Conservation (phyloP, 1,284 basidiomycete species). For the Peniophora sp. region DNA sequence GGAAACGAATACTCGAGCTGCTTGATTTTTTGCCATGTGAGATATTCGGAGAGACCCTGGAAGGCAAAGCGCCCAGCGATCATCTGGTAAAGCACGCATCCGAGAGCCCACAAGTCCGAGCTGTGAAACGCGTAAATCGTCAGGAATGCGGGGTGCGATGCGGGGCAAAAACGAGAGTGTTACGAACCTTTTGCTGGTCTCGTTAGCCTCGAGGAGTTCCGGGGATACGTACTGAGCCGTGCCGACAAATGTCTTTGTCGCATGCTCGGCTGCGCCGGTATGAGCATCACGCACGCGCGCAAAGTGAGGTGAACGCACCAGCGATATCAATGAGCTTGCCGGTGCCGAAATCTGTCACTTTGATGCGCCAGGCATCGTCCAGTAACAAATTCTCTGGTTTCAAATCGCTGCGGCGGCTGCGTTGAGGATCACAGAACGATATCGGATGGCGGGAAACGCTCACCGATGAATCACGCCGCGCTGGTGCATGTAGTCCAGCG, state of each 20-base stretch:
- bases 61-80: conserved; percentile 91
- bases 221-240: conserved; percentile 96
- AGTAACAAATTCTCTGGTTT: conserved; percentile 93
- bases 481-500: conserved; percentile 83
- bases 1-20: conserved; percentile 68
- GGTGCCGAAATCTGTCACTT: conserved; percentile 96
- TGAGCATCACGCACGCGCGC: conserved; percentile 1
- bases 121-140: conserved; percentile 32
- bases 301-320: conserved; percentile 25
- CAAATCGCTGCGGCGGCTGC: conserved; percentile 49
- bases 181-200: conserved; percentile 60
- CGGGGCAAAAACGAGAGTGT: conserved; percentile 1
- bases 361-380: conserved; percentile 79
- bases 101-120: conserved; percentile 96
- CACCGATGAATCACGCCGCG: conserved; percentile 84
- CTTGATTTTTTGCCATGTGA: conserved; percentile 78
- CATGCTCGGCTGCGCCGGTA: conserved; percentile 32
- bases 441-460: conserved; percentile 8
- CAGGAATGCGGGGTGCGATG: conserved; percentile 6
- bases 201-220: conserved; percentile 77
- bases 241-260: conserved; percentile 83
- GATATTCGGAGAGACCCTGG: conserved; percentile 78
- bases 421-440: background rate
- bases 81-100: conserved; percentile 96
- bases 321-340: conserved; percentile 75